Evolutionary conservation across 2,329 filamentous ascomycete species (phyloP).

Genomic region (Chrysoporthe deuterocubensis): DNA sequence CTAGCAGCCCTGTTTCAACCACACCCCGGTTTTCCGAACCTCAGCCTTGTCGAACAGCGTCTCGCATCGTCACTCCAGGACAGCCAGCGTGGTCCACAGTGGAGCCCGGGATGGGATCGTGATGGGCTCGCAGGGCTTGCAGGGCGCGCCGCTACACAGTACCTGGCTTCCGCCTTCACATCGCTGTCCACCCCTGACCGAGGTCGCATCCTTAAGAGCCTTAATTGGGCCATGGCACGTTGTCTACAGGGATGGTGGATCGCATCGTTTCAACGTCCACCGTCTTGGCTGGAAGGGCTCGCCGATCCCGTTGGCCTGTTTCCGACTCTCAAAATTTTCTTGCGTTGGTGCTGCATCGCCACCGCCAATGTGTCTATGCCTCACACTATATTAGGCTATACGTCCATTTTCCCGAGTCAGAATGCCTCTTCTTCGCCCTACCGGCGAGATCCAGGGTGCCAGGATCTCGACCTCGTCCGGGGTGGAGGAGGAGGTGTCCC

Average conservation of each 20-base stretch:
- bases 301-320: not conserved
- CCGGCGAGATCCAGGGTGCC: not conserved
- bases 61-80: not conserved
- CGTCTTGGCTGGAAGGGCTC: not conserved
- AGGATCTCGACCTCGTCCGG: not conserved
- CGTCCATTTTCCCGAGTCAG: not conserved
- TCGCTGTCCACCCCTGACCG: constrained; percentile 1
- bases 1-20: not conserved
- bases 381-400: not conserved
- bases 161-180: not conserved
- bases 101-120: not conserved
- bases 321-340: not conserved
- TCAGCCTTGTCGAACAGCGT: constrained; percentile 12
- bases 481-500: not conserved
- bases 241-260: constrained; percentile 2
- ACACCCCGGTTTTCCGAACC: not conserved
- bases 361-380: not conserved
- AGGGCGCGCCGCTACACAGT: too few relatives aligned
- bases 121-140: not conserved
- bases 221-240: constrained; percentile 11
- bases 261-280: constrained; percentile 6
- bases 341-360: not conserved
- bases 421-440: not conserved
- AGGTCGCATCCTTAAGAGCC: not conserved
- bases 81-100: not conserved